Base-by-base conservation (phyloP, 345 rosid genomes). In the Citrus unshiu region DNA sequence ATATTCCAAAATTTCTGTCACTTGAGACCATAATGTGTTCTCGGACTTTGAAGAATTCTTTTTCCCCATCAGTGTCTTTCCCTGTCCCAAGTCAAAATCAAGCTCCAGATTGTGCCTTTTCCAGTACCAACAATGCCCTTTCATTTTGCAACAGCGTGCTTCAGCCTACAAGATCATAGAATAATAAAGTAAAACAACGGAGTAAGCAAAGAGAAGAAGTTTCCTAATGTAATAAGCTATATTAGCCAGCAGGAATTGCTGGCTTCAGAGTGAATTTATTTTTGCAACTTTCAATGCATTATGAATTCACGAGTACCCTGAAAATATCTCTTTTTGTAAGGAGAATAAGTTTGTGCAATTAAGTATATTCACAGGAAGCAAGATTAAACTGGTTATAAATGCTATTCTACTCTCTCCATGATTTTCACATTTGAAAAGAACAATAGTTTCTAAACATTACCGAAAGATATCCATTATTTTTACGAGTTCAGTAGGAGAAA, bases 151-250 rank as follows among this genome's bases (percentile, higher is more conserved):
- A 64, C 5, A 29, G 58, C 19, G 10, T 49, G 3, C 69, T 39
- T 69, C 58, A n/a, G 46, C 77, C 76, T 72, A 70, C 77, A 63
- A n/a, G 30, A 1, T 77, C 37, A 68, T 22, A 34, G 54, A 77
- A 37, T 56, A 56, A 34, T 72, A 56, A 32, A 72, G 34, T 32
- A 61, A 54, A 30, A 74, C 56, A 16, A 18, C 7, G 5, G 16
- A 40, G 68, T 40, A 18, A 59, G 74, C 22, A 21, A 9, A 18
- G 14, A 27, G 61, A 24, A 30, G 9, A 21, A 67, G 49, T 37
- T 37, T 24, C 12, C 24, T 5, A 29, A 63, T 63, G 67, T 29
- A 63, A 37, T 29, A 30, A 4, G 37, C 35, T 63, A 29, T 13
- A 14, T 63, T 29, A 27, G 37, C 35, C 3, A 62, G 13, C 35